Base-by-base conservation (phyloP, 345 rosid species). In the Ceriops zippeliana region DNA sequence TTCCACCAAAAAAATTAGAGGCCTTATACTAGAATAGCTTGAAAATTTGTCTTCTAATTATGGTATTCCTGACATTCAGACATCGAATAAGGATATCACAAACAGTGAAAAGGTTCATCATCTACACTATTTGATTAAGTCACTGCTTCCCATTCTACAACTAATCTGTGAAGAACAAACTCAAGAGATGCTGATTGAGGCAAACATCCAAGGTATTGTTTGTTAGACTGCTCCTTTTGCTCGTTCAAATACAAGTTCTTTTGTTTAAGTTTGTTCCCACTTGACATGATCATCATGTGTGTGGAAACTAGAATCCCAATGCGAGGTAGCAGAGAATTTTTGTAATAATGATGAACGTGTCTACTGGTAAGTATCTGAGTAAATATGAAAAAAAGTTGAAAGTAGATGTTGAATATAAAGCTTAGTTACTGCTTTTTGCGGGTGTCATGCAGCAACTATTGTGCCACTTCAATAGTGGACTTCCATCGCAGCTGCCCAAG, bases 401-500 rank as follows among this genome's bases (percentile, higher is more conserved):
- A 16, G 47, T 5, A 46, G 49, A 27, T 21, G 7, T 27, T 34
- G 2, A 21, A 58, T 13, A 62, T 31, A 38, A 62, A 74, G 19
- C 57, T 65, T 53, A 73, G 52, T 38, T 3, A 49, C 53, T 32
- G 57, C 38, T 20, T 38, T 62, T 7, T 2, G 22, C 15, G 68
- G 58, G 26, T 49, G 58, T 73, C 74, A 78, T 62, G 73, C 84
- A 93, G 98, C 79, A 79, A 93, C 70, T 83, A 89, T 63, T 93
- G 98, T 73, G 93, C 90, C 21, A 91, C 97, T 76, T 89, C 98
- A 16, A 93, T 91, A 62, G 75, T 83, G 37, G 97, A 93, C 83
- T 80, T 88, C 52, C 96, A 93, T 67, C 85, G 97, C 26, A 78
- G 96, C 80, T 95, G 96, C 66, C 80, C 85, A 58, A 86, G 82